Evolutionary conservation across 2,329 filamentous ascomycete genomes (phyloP), one percentile per base, ranked within the genome.

Genomic region (Penicillium sp.): DNA sequence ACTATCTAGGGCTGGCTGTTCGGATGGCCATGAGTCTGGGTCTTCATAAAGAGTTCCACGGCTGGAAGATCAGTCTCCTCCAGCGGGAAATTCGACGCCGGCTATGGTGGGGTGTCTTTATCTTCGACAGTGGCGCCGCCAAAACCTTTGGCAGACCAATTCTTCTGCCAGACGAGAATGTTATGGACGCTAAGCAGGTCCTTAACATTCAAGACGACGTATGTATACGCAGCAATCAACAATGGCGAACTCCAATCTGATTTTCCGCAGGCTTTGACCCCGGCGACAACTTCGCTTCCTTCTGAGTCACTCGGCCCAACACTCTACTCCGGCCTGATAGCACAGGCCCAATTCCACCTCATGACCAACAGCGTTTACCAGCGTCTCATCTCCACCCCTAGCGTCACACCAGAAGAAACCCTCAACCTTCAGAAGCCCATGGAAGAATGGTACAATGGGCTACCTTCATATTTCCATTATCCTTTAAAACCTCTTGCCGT

Each of bases 101-200:
- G 45, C 53, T 75, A 25, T 75, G 74, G 66, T 74, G 72, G 70
- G 68, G 69, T 22, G 69, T 74, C 2, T 78, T 73, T 51, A 73
- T 76, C 10, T 78, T 80, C 55, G 74, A 76, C 47, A 74, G 73
- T 16, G 78, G 78, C n/a, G 77, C 77, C 13, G 74, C 74, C 22
- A 75, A 79, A 46, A 80, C 78, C 0, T 79, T 79, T 55, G 75
- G 76, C 20, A 71, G 78, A 30, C 77, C 78, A 0, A 69, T 79
- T 45, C 68, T 75, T 18, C 70, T 76, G 47, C 76, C 76, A 4
- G 69, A 73, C 35, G 69, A 74, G 13, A 71, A 70, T 39, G 70
- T 72, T 14, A 72, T 77, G 58, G 76, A 78, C 46, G 71, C 72
- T 14, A 71, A 72, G 31, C 64, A 76, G 25, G 74, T 76, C 22